These are phyloP conservation scores for Roridomyces roridus DNA, from an alignment of 768 basidiomycete genomes.

Conservation along the genomic window DNA sequence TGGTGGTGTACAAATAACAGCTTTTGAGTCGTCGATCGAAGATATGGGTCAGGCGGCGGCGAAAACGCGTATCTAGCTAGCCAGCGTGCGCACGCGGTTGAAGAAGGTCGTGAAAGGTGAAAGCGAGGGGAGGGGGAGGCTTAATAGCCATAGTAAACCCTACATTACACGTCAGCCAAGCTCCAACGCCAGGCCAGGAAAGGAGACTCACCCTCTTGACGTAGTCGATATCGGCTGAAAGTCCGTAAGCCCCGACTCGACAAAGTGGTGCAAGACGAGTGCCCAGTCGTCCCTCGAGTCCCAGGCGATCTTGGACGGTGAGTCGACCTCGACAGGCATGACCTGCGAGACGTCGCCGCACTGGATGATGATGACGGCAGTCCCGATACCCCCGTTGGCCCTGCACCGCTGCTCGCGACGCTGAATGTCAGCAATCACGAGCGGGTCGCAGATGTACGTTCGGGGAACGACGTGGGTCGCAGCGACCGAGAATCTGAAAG, in stretches of 20 bases:
- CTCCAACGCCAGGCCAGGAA: slow-evolving; percentile 14
- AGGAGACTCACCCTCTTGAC: slow-evolving; percentile 66
- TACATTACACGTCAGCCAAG: too few species aligned
- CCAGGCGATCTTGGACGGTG: slow-evolving; percentile 79
- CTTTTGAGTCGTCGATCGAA: not conserved
- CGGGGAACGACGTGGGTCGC: slow-evolving; percentile 76
- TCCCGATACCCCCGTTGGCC: slow-evolving; percentile 76
- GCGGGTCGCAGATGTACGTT: slow-evolving; percentile 74
- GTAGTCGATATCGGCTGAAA: slow-evolving; percentile 87
- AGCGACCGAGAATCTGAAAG: slow-evolving; percentile 66
- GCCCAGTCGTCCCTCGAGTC: slow-evolving; percentile 78
- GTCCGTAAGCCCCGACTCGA: slow-evolving; percentile 74
- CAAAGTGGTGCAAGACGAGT: slow-evolving; percentile 70
- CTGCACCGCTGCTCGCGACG: slow-evolving; percentile 84
- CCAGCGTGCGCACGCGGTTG: slow-evolving; percentile 3
- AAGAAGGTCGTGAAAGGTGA: not conserved
- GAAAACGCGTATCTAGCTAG: slow-evolving; percentile 20
- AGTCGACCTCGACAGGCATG: slow-evolving; percentile 87
- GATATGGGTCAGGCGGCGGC: not conserved
- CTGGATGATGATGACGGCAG: slow-evolving; percentile 76
- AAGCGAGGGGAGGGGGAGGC: not conserved
- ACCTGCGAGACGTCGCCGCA: slow-evolving; percentile 80
- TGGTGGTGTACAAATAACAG: not conserved
- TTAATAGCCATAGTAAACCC: slow-evolving; percentile 46
- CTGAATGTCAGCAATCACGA: slow-evolving; percentile 78